Evolutionary conservation across 2,329 filamentous ascomycete species (phyloP), one percentile per base, ranked within the genome.

Genomic region (Venturiaceae sp.): DNA sequence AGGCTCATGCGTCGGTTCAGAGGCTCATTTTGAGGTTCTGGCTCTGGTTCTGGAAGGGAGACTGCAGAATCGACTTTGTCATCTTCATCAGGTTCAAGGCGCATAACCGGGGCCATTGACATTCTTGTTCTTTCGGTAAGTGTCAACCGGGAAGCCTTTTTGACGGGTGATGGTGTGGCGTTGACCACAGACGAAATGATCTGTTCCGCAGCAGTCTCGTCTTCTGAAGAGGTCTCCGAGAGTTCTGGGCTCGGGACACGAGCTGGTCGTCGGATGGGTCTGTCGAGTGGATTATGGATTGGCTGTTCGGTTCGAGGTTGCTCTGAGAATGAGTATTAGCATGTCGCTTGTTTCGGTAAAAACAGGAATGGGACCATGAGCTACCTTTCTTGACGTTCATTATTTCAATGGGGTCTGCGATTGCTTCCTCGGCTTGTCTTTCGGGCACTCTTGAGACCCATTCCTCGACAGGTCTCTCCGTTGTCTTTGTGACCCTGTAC

Each of bases 1-100:
- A 94, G 79, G 0, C 86, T 75, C n/a, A 65, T 59, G 61, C 66
- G 66, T 13, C 61, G 65, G 58, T 77, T 61, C 59, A 37, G 65
- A 62, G 60, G 23, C 47, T 57, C 26, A 32, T 36, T 34, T 28
- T 39, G 32, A 39, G n/a, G 8, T 53, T 30, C 56, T 33, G 19
- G 46, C 13, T 34, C n/a, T 4, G 21, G 14, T 26, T 57, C 36
- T 30, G 11, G 56, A 19, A 16, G 46, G 13, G 62, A 63, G 16
- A 60, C 62, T 1, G 60, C 55, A 13, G 64, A 47, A 11, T 65
- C 66, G 2, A 66, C 67, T 60, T 66, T 66, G 46, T 60, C 60
- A 50, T 34, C 41, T 36, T 34, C 30, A 37, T 50, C 9, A 13
- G 50, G 26, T 55, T 23, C 28, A 8, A 54, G 23, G 58, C 66